phyloP scores from a whole-genome alignment of 1,139 yeast genomes.

The Taphrina betulina region DNA sequence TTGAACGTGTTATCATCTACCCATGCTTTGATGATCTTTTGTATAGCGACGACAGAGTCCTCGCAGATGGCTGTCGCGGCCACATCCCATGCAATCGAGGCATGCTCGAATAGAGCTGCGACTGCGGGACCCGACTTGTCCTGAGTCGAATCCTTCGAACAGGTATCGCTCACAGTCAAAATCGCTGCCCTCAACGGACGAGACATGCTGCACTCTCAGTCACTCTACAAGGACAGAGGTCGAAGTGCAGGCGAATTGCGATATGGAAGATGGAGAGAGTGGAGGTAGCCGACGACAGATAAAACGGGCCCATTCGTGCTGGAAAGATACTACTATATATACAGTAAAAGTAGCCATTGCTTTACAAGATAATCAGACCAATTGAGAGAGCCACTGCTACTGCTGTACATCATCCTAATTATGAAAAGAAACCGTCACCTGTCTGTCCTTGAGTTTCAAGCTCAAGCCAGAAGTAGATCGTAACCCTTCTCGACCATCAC shows the following conservation, averaged over 20 bases:
- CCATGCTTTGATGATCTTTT: conserved; percentile 41
- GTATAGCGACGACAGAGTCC: conserved; percentile 45
- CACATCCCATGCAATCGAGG: conserved; percentile 20
- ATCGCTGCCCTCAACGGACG: conserved; percentile 5
- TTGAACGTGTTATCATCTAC: conserved; percentile 37
- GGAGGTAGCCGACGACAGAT: too few relatives aligned
- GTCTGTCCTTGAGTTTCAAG: too few relatives aligned
- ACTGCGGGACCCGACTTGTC: conserved; percentile 20
- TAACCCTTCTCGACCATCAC: conserved; percentile 24
- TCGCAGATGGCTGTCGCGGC: conserved; percentile 40
- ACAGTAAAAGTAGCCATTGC: too few relatives aligned
- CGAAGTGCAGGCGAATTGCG: too few relatives aligned
- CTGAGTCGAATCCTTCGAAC: conserved; percentile 13
- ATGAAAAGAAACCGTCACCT: too few relatives aligned
- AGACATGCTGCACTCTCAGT: conserved; percentile 2
- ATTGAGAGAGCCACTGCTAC: too few relatives aligned
- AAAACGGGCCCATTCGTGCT: too few relatives aligned
- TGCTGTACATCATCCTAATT: too few relatives aligned
- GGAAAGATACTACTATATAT: too few relatives aligned
- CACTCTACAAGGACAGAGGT: too few relatives aligned
- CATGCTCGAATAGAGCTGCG: not conserved
- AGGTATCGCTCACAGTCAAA: conserved; percentile 27
- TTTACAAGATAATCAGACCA: too few relatives aligned
- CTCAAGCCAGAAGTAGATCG: conserved; percentile 12
- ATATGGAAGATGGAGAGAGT: too few relatives aligned